Percentiles rank a stretch among this genome's conserved stretches.
Conservation (phyloP, 2,329 filamentous ascomycete genomes). For the Eurotiales sp. region DNA sequence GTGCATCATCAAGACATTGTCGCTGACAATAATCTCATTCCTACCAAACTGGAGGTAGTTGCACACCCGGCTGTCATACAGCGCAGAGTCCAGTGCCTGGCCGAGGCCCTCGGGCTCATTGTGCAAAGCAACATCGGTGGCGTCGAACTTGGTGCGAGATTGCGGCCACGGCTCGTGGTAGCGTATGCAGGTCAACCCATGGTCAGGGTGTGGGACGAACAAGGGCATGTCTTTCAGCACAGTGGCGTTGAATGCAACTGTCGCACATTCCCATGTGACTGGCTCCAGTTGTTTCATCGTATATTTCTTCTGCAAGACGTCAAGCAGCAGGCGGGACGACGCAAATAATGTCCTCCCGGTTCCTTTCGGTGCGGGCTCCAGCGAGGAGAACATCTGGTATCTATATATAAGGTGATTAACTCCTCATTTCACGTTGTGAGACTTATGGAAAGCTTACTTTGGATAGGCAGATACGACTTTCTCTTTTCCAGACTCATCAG, state of each 20-base stretch:
- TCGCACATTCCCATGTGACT: conserved; percentile 50
- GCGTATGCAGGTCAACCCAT: conserved; percentile 47
- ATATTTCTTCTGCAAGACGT: conserved; percentile 40
- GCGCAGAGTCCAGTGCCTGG: conserved; percentile 38
- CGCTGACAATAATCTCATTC: conserved; percentile 53
- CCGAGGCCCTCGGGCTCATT: conserved; percentile 35
- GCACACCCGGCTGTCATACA: conserved; percentile 51
- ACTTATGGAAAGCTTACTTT: background rate
- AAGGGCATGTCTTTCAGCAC: conserved; percentile 45
- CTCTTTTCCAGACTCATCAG: conserved; percentile 4
- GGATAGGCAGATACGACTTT: conserved; percentile 1
- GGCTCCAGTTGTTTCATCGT: conserved; percentile 34
- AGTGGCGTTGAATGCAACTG: conserved; percentile 46
- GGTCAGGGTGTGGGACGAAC: conserved; percentile 45
- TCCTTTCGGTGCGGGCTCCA: conserved; percentile 41
- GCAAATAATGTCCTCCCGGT: conserved; percentile 56
- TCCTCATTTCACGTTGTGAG: too few relatives aligned
- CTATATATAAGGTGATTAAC: background rate
- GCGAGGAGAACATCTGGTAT: conserved; percentile 8
- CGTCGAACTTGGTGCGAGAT: conserved; percentile 50
- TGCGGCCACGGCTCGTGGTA: conserved; percentile 56
- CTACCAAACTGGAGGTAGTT: conserved; percentile 53
- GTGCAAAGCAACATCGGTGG: conserved; percentile 45
- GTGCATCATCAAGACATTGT: conserved; percentile 36
- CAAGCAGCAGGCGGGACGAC: conserved; percentile 49